Percentiles rank a stretch among this genome's conserved stretches.
These are phyloP conservation scores for Buddleja alternifolia DNA, from an alignment of 257 asterid species.

Conservation along the genomic window DNA sequence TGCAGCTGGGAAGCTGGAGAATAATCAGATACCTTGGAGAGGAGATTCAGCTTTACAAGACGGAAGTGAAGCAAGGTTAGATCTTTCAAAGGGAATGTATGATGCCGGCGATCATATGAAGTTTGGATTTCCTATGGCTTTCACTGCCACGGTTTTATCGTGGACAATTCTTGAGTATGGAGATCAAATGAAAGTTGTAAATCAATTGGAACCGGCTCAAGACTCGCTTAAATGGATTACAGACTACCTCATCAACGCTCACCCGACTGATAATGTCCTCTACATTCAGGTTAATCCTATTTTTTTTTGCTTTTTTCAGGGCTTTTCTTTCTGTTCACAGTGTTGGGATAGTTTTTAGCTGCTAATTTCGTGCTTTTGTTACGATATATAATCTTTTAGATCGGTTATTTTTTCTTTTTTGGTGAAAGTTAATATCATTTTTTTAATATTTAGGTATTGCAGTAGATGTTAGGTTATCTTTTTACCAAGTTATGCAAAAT, in stretches of 20 bases:
- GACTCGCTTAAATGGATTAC: conserved; percentile 91
- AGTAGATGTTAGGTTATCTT: conserved; percentile 7
- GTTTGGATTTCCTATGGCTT: conserved; percentile 96
- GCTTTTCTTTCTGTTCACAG: background rate
- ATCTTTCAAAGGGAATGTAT: conserved; percentile 92
- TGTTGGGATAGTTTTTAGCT: background rate
- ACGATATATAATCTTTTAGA: too few relatives aligned
- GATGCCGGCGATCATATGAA: conserved; percentile 98
- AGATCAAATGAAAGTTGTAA: conserved; percentile 75
- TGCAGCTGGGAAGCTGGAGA: conserved; percentile 86
- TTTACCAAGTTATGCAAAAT: background rate
- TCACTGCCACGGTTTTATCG: conserved; percentile 88
- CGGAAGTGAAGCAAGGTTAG: conserved; percentile 74
- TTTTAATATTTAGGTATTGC: background rate
- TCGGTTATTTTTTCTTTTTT: background rate
- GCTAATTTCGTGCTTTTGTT: conserved; percentile 3
- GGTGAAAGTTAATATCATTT: background rate
- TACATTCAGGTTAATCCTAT: conserved; percentile 70
- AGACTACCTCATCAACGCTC: conserved; percentile 77
- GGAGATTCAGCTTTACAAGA: conserved; percentile 84
- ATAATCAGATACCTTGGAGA: conserved; percentile 75
- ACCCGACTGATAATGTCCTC: conserved; percentile 74
- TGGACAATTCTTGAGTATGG: conserved; percentile 98
- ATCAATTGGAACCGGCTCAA: conserved; percentile 69
- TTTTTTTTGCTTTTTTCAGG: background rate